Percentiles rank a stretch among this genome's conserved stretches.
Conservation (phyloP, 1,139 yeast genomes). For the Wickerhamomyces sp. region DNA sequence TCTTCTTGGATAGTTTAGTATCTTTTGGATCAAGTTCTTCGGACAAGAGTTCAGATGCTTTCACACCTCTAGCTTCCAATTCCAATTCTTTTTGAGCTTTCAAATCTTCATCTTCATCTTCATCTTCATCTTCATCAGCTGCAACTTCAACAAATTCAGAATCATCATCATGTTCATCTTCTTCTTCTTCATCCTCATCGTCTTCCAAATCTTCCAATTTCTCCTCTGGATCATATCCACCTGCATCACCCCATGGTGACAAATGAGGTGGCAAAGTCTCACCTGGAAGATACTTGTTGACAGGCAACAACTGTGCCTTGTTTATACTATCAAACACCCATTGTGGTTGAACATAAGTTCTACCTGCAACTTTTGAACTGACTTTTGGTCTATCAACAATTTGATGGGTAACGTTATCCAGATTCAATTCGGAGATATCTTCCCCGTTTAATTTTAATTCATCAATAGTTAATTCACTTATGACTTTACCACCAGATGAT, state of each 20-base stretch:
- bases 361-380: constrained; percentile 73
- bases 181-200: constrained; percentile 74
- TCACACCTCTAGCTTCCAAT: constrained; percentile 83
- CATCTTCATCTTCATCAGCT: constrained; percentile 34
- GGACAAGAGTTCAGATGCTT: constrained; percentile 51
- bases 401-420: constrained; percentile 81
- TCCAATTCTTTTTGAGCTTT: constrained; percentile 81
- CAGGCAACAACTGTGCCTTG: constrained; percentile 68
- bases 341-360: constrained; percentile 95
- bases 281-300: constrained; percentile 84
- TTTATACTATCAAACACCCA: constrained; percentile 95
- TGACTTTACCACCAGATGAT: constrained; percentile 81
- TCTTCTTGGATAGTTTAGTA: constrained; percentile 29
- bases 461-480: constrained; percentile 85
- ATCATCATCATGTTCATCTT: constrained; percentile 30
- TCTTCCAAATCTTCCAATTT: constrained; percentile 89
- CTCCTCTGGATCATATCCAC: constrained; percentile 78
- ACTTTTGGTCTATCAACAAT: constrained; percentile 89
- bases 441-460: constrained; percentile 41
- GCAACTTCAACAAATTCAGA: constrained; percentile 38
- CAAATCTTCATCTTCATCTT: constrained; percentile 53
- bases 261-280: constrained; percentile 94
- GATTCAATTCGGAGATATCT: constrained; percentile 42
- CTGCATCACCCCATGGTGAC: constrained; percentile 98
- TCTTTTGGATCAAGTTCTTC: constrained; percentile 15